Conservation (phyloP, 495 filamentous ascomycete species). For the Lophiotrema nucula region DNA sequence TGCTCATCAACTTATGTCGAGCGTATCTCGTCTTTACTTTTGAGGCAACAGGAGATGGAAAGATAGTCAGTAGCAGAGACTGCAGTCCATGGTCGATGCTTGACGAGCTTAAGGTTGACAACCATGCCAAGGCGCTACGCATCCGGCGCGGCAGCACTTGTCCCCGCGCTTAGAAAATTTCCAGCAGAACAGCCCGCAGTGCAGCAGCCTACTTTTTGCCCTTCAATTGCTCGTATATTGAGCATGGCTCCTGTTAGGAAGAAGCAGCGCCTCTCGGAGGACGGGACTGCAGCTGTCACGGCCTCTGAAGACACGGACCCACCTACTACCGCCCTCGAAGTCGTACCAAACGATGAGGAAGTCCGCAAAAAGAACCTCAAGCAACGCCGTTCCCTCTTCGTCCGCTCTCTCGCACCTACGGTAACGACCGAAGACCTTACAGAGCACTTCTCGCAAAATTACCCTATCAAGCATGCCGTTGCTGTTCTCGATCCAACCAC, state of each 20-base stretch:
- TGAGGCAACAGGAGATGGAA: no score
- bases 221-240: not conserved
- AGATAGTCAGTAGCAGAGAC: no score
- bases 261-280: constrained; percentile 36
- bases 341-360: not conserved
- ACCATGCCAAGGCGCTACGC: no score
- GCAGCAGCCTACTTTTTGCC: not conserved
- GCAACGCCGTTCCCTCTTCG: constrained; percentile 73
- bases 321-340: not conserved
- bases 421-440: constrained; percentile 81
- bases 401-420: constrained; percentile 75
- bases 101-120: no score
- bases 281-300: constrained; percentile 34
- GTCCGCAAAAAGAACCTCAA: constrained; percentile 34
- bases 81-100: no score
- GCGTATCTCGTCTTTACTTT: no score
- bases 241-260: constrained; percentile 37
- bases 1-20: no score
- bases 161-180: not conserved
- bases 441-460: constrained; percentile 87
- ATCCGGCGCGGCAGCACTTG: not conserved
- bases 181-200: not conserved
- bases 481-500: constrained; percentile 78
- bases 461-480: constrained; percentile 89
- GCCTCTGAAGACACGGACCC: constrained; percentile 16